These are phyloP conservation scores for Solanum sejunctum DNA, from an alignment of 257 asterid genomes.

Conservation along the genomic window DNA sequence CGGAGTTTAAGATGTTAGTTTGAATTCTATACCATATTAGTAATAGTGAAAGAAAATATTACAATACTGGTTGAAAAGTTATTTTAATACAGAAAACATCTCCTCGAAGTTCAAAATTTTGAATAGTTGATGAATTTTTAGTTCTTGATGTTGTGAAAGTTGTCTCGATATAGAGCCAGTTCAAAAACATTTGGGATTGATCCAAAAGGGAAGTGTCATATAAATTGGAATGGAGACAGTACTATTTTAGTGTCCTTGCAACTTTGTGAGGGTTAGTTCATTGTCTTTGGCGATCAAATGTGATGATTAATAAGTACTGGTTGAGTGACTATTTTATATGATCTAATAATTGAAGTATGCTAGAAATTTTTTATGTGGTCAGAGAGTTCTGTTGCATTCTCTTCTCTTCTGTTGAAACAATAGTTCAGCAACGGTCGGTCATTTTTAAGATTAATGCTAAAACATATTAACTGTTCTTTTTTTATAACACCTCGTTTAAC, in stretches of 20 bases:
- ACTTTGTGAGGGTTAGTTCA: not conserved
- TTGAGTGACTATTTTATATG: not conserved
- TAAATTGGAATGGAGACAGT: not conserved
- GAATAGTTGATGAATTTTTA: not conserved
- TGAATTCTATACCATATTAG: not conserved
- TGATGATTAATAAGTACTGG: not conserved
- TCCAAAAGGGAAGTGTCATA: not conserved
- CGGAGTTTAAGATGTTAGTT: not conserved
- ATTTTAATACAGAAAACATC: not conserved
- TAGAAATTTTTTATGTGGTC: not conserved
- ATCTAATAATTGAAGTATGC: not conserved
- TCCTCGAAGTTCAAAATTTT: not conserved
- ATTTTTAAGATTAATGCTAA: not conserved
- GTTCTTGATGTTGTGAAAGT: not conserved
- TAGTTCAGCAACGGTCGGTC: no score
- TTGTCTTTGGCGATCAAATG: not conserved
- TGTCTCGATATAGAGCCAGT: not conserved
- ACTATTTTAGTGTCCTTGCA: not conserved
- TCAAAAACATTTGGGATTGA: not conserved
- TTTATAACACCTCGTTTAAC: not conserved
- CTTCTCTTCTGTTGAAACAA: not conserved
- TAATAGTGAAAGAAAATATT: not conserved
- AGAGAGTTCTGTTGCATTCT: not conserved
- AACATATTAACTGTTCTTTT: not conserved
- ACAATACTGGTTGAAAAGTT: not conserved